Percentiles rank a stretch among this genome's conserved stretches.
Conservation (phyloP, 1,284 basidiomycete genomes). For the Irpex lacteus region DNA sequence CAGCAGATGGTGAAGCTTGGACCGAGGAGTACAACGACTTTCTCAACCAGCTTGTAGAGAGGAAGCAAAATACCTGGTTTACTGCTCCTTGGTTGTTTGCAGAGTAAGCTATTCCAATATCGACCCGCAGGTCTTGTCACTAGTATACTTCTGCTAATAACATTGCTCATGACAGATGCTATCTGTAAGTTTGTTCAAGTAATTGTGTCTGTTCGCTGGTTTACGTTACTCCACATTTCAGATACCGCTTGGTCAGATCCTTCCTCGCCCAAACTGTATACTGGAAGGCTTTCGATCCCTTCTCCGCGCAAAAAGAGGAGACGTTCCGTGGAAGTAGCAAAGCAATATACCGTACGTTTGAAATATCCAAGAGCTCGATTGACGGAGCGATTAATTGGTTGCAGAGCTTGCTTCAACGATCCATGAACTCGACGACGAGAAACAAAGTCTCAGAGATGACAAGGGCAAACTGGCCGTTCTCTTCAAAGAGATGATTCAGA, state of each 20-base stretch:
- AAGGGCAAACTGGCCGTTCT: slow-evolving; percentile 57
- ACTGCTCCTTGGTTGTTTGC: slow-evolving; percentile 91
- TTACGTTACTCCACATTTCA: slow-evolving; percentile 27
- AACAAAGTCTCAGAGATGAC: slow-evolving; percentile 42
- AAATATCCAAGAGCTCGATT: background rate
- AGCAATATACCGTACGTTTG: slow-evolving; percentile 67
- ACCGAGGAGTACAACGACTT: slow-evolving; percentile 74
- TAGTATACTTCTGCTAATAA: slow-evolving; percentile 3
- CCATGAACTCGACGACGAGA: slow-evolving; percentile 57
- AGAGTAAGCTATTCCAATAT: slow-evolving; percentile 59
- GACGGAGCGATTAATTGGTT: background rate
- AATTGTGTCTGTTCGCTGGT: background rate
- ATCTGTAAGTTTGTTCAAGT: slow-evolving; percentile 44
- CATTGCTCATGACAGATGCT: slow-evolving; percentile 44
- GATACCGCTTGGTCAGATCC: slow-evolving; percentile 83
- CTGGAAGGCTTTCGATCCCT: slow-evolving; percentile 87
- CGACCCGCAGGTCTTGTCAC: background rate
- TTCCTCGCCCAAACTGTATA: slow-evolving; percentile 69
- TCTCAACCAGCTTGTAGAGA: slow-evolving; percentile 47
- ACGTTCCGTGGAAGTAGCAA: slow-evolving; percentile 81
- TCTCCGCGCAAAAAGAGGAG: slow-evolving; percentile 76
- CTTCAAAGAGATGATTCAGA: slow-evolving; percentile 85
- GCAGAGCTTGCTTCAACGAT: slow-evolving; percentile 69
- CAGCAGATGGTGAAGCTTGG: slow-evolving; percentile 70
- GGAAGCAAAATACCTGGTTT: slow-evolving; percentile 80